A percentile compares a stretch with the other conserved stretches of the same genome.
phyloP scores from a whole-genome alignment of 495 filamentous ascomycete genomes.

The Cercophora scortea region DNA sequence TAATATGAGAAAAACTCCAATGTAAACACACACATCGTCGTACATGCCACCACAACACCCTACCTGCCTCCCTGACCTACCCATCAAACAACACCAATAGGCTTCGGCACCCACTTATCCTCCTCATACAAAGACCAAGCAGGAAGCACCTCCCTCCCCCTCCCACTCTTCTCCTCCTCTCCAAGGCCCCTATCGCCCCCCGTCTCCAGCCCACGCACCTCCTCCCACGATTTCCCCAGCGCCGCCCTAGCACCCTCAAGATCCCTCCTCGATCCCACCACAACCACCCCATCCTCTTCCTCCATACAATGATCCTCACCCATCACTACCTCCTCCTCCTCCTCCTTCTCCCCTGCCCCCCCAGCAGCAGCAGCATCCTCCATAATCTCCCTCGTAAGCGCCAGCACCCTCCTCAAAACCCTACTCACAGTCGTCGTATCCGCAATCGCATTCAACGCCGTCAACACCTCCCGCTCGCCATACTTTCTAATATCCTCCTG shows the following conservation, averaged over 20 bases:
- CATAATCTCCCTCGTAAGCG: conserved; percentile 22
- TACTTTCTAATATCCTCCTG: conserved; percentile 16
- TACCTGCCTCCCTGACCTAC: too few species aligned
- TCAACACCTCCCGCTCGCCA: conserved; percentile 20
- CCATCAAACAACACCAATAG: conserved; percentile 47
- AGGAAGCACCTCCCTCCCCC: conserved; percentile 10
- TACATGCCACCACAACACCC: not conserved
- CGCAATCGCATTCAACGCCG: conserved; percentile 23
- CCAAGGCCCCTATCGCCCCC: conserved; percentile 3
- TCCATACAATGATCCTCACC: not conserved
- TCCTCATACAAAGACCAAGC: conserved; percentile 49
- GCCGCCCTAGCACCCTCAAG: conserved; percentile 22
- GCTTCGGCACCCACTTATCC: conserved; percentile 50
- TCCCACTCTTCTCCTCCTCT: conserved; percentile 7
- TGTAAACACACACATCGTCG: too few species aligned
- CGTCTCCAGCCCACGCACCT: conserved; percentile 3
- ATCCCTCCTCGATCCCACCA: conserved; percentile 12
- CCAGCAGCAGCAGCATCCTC: conserved; percentile 9
- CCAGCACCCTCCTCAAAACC: conserved; percentile 26
- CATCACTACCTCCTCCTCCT: not conserved
- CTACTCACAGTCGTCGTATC: conserved; percentile 22
- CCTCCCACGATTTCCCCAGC: conserved; percentile 14
- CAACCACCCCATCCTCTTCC: not conserved
- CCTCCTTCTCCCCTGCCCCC: conserved; percentile 8
- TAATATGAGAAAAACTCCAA: too few species aligned